Evolutionary conservation across 441 rosid genomes (phyloP).

Genomic region (Populus hybrid): DNA sequence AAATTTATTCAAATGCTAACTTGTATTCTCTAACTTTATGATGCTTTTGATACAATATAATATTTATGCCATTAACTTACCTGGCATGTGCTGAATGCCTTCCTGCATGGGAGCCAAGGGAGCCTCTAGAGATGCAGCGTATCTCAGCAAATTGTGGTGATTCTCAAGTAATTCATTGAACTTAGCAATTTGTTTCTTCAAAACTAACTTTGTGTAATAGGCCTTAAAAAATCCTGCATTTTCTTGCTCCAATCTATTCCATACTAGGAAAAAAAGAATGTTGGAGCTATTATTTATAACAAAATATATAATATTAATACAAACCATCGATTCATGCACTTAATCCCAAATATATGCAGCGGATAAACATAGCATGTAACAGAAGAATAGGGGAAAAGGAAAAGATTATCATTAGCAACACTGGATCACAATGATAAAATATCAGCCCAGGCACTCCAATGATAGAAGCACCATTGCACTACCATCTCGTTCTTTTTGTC

Average conservation of each 20-base stretch:
- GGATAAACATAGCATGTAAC: neutral
- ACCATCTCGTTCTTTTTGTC: neutral
- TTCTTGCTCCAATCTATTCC: constrained; percentile 34
- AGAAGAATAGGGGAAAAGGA: neutral
- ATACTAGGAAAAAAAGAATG: constrained; percentile 17
- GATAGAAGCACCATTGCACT: neutral
- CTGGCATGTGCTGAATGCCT: constrained; percentile 23
- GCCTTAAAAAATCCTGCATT: constrained; percentile 31
- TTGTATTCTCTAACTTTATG: neutral
- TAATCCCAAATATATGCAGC: neutral
- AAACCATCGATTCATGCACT: no score
- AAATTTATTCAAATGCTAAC: neutral
- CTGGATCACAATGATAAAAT: neutral
- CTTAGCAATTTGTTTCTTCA: constrained; percentile 24
- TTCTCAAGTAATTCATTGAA: constrained; percentile 35
- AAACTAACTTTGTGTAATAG: constrained; percentile 22
- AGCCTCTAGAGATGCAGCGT: neutral
- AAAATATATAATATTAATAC: neutral
- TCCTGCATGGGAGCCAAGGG: constrained; percentile 18
- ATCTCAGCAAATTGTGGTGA: constrained; percentile 22
- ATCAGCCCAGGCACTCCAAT: neutral
- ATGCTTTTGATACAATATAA: neutral
- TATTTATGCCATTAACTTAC: constrained; percentile 14
- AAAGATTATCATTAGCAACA: neutral
- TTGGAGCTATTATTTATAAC: neutral